These are phyloP conservation scores for Blastobotrys serpentis DNA, from an alignment of 1,139 yeast genomes.

Conservation along the genomic window DNA sequence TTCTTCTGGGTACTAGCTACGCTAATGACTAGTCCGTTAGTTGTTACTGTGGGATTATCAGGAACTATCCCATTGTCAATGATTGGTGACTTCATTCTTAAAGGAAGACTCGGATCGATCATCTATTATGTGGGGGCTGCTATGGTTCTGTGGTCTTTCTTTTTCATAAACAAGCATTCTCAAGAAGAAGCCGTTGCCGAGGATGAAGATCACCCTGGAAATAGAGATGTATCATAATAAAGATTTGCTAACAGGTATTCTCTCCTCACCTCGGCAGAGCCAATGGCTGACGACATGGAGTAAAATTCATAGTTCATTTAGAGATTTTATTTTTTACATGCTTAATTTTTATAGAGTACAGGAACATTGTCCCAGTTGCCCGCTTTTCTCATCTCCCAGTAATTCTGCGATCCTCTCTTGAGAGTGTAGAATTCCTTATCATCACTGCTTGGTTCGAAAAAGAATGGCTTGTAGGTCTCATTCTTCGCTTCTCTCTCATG, in stretches of 20 bases:
- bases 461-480: constrained; percentile 54
- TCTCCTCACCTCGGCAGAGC: too few species aligned
- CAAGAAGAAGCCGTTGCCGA: constrained; percentile 56
- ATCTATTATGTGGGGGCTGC: constrained; percentile 76
- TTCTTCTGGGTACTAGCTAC: constrained; percentile 96
- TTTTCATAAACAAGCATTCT: constrained; percentile 77
- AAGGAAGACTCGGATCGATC: constrained; percentile 58
- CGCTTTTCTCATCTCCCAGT: constrained; percentile 65
- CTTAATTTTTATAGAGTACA: constrained; percentile 21
- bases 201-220: constrained; percentile 5
- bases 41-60: constrained; percentile 92
- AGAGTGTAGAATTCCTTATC: constrained; percentile 56
- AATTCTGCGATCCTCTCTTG: constrained; percentile 61
- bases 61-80: constrained; percentile 93
- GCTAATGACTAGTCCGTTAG: constrained; percentile 85
- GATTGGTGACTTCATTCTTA: constrained; percentile 80
- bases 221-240: neutral
- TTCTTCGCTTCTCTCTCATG: constrained; percentile 52
- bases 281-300: too few species aligned
- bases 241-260: neutral
- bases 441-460: constrained; percentile 47
- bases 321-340: neutral
- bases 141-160: constrained; percentile 77
- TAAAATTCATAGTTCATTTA: too few species aligned
- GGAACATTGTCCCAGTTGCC: constrained; percentile 39